phyloP scores from a whole-genome alignment of 2,329 filamentous ascomycete genomes.

The Chrysosporium keratinophilum region DNA sequence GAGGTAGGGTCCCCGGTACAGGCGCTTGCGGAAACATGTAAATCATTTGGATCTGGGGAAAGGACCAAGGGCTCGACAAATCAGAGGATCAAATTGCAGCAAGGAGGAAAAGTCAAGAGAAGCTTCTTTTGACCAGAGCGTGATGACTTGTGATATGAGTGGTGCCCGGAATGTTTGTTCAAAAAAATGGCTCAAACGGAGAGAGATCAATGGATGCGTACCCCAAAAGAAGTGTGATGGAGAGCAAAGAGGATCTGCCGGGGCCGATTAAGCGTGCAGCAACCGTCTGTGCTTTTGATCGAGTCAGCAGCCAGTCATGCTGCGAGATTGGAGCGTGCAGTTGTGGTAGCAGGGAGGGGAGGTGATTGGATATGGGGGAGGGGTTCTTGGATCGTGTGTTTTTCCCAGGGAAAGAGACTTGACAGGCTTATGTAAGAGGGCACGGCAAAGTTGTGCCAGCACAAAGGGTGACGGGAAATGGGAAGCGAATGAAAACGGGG shows the following conservation, averaged over 20 bases:
- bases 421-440: too few relatives aligned
- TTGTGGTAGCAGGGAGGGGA: background rate
- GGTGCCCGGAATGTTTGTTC: slow-evolving; percentile 2
- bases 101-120: background rate
- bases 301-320: background rate
- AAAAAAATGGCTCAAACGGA: background rate
- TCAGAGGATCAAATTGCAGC: background rate
- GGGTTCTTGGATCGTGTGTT: too few relatives aligned
- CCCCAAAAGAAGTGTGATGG: background rate
- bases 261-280: slow-evolving; percentile 3
- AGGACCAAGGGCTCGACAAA: background rate
- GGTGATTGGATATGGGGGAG: background rate
- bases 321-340: background rate
- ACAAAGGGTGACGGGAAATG: background rate
- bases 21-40: slow-evolving; percentile 2
- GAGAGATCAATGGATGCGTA: slow-evolving; percentile 2
- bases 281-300: slow-evolving; percentile 1
- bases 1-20: background rate
- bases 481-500: background rate
- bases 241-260: background rate
- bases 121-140: background rate
- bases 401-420: too few relatives aligned
- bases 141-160: slow-evolving; percentile 6
- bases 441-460: background rate
- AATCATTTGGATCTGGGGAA: slow-evolving; percentile 1